Evolutionary conservation across 2,329 filamentous ascomycete genomes (phyloP), one percentile per base, ranked within the genome.

Genomic region (Colletotrichum siamense): DNA sequence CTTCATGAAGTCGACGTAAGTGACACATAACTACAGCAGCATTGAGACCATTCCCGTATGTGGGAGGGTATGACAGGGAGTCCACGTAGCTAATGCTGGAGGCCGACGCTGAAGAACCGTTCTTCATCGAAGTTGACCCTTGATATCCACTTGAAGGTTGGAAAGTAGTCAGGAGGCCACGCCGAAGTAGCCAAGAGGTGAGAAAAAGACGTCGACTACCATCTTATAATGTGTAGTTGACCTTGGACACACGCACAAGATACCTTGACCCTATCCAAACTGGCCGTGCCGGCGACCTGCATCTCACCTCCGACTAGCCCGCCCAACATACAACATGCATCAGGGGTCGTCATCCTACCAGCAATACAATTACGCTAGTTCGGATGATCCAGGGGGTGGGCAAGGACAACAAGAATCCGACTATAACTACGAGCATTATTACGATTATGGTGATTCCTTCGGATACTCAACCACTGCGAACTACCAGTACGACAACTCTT

Each of bases 241-340:
- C 39, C 8, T n/a, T 10, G 13, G 2, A 49, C 5, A 12, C 44
- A 49, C 6, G 18, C 10, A 49, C 18, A 49, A 12, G 10, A 13
- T 4, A 22, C 44, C n/a, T n/a, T n/a, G n/a, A n/a, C n/a, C 44
- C 0, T 5, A 44, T n/a, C 18, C 39, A 5, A 44, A n/a, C 2
- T 44, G 16, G 16, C 15, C 16, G 7, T 18, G 36, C 36, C 36
- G 0, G 8, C 16, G 36, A 39, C 36, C 36, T 44, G 36, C 44
- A 52, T 24, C n/a, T 0, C 44, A 6, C 39, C 2, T 12, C 2
- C n/a, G 4, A 13, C 44, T 0, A 52, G 2, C 18, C 44, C 4
- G 44, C 10, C n/a, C 3, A 12, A 52, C 4, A 4, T 52, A 52
- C n/a, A 22, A 24, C 44, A 52, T 24, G 44, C 2, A 22, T 8